Evolutionary conservation across 768 basidiomycete species (phyloP).

Genomic region (Lactarius sanguifluus): DNA sequence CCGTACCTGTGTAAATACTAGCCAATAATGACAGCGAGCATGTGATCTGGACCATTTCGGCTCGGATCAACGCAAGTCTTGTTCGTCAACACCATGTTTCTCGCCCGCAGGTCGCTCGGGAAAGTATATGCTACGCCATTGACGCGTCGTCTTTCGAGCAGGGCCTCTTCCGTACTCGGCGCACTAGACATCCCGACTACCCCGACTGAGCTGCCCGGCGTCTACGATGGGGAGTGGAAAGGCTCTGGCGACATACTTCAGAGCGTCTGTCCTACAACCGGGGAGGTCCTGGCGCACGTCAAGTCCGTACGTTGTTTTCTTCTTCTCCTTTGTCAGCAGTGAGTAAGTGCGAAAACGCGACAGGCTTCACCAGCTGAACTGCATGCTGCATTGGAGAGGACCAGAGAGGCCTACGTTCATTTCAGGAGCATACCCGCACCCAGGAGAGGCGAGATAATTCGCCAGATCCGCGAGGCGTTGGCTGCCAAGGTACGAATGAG

Average conservation of each 20-base stretch:
- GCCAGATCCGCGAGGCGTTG: slow-evolving; percentile 84
- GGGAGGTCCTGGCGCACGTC: slow-evolving; percentile 77
- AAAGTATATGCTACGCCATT: slow-evolving; percentile 25
- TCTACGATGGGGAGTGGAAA: slow-evolving; percentile 82
- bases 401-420: slow-evolving; percentile 67
- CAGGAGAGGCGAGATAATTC: slow-evolving; percentile 80
- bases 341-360: neutral
- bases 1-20: neutral
- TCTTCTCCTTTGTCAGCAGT: neutral
- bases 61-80: slow-evolving; percentile 10
- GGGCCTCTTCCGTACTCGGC: slow-evolving; percentile 67
- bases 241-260: slow-evolving; percentile 70
- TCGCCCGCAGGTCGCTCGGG: slow-evolving; percentile 21
- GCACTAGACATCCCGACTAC: slow-evolving; percentile 59
- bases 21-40: neutral
- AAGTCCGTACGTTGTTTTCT: slow-evolving; percentile 52
- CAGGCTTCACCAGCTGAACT: slow-evolving; percentile 76
- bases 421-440: slow-evolving; percentile 85
- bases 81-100: slow-evolving; percentile 13
- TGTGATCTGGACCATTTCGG: slow-evolving; percentile 9
- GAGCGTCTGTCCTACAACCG: slow-evolving; percentile 83
- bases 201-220: slow-evolving; percentile 60
- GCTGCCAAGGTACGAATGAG: slow-evolving; percentile 65
- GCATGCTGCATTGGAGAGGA: slow-evolving; percentile 60
- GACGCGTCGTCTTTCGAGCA: slow-evolving; percentile 57